Conservation (phyloP, 2,329 filamentous ascomycete genomes). For the Fusarium sp. region DNA sequence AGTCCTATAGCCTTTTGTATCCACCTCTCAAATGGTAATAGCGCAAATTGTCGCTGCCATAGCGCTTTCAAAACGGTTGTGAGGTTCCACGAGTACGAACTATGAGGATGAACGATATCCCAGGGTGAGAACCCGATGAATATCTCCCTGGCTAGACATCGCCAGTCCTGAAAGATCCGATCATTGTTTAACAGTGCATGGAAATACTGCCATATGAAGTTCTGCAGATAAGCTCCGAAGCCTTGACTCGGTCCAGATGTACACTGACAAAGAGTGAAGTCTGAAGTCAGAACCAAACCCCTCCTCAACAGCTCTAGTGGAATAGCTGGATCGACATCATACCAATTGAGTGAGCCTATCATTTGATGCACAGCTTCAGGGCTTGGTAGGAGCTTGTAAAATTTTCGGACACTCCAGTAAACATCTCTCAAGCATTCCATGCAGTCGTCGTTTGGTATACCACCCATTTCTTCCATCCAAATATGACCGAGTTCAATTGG, state of each 20-base stretch:
- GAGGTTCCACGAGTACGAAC: fast-evolving
- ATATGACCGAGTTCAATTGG: fast-evolving
- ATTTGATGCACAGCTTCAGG: fast-evolving
- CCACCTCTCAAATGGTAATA: not conserved
- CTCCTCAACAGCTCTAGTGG: fast-evolving
- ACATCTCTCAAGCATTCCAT: too few species aligned
- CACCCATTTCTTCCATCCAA: not conserved
- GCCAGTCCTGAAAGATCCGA: fast-evolving
- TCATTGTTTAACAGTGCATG: not conserved
- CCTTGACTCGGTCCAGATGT: fast-evolving
- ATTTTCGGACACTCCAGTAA: too few species aligned
- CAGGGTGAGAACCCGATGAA: fast-evolving
- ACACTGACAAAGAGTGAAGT: not conserved
- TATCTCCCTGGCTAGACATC: not conserved
- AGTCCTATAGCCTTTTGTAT: fast-evolving
- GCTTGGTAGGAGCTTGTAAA: not conserved
- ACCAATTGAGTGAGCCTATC: fast-evolving
- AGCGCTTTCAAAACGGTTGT: fast-evolving
- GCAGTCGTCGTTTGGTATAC: not conserved
- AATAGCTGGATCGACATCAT: fast-evolving
- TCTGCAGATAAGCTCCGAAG: fast-evolving
- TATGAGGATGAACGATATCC: not conserved
- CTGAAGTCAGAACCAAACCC: fast-evolving
- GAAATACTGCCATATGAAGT: not conserved
- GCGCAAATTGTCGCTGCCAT: fast-evolving